phyloP scores from a whole-genome alignment of 805 yeast species.

The Wickerhamiella bombiphila region DNA sequence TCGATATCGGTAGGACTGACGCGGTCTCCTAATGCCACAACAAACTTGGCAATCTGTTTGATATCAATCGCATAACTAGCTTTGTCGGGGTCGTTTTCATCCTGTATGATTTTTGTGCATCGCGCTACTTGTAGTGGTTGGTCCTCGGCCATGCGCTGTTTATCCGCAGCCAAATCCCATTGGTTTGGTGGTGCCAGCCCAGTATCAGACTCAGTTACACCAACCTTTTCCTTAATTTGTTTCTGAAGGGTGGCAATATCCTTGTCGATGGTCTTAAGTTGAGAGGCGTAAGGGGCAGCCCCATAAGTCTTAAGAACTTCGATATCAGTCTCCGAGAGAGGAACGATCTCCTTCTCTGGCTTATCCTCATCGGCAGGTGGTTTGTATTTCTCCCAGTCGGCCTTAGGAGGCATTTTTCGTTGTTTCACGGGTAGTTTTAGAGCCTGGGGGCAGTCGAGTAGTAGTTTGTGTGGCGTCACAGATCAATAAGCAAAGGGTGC shows the following conservation, averaged over 20 bases:
- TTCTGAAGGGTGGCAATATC: slow-evolving; percentile 75
- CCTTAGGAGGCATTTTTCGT: slow-evolving; percentile 76
- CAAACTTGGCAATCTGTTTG: slow-evolving; percentile 96
- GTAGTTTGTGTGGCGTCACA: too few relatives aligned
- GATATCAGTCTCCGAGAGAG: slow-evolving; percentile 90
- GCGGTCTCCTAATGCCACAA: slow-evolving; percentile 89
- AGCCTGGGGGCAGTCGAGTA: too few relatives aligned
- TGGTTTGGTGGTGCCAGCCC: slow-evolving; percentile 94
- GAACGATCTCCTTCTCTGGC: slow-evolving; percentile 50
- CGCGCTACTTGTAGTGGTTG: slow-evolving; percentile 97
- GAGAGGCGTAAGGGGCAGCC: slow-evolving; percentile 84
- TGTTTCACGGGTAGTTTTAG: not conserved
- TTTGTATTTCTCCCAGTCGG: slow-evolving; percentile 95
- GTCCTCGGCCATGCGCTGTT: slow-evolving; percentile 81
- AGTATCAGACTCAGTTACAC: slow-evolving; percentile 75
- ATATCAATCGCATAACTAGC: slow-evolving; percentile 89
- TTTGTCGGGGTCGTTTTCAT: slow-evolving; percentile 46
- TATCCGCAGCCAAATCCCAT: slow-evolving; percentile 97
- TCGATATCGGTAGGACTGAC: slow-evolving; percentile 98
- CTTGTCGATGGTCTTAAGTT: slow-evolving; percentile 67
- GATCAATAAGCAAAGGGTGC: too few relatives aligned
- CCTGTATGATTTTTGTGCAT: slow-evolving; percentile 82
- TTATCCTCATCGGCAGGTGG: slow-evolving; percentile 59
- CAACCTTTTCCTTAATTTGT: slow-evolving; percentile 86
- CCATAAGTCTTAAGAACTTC: slow-evolving; percentile 95